Base-by-base conservation (phyloP, 371 early-diverging fungal genomes). In the Mucor irregularis region DNA sequence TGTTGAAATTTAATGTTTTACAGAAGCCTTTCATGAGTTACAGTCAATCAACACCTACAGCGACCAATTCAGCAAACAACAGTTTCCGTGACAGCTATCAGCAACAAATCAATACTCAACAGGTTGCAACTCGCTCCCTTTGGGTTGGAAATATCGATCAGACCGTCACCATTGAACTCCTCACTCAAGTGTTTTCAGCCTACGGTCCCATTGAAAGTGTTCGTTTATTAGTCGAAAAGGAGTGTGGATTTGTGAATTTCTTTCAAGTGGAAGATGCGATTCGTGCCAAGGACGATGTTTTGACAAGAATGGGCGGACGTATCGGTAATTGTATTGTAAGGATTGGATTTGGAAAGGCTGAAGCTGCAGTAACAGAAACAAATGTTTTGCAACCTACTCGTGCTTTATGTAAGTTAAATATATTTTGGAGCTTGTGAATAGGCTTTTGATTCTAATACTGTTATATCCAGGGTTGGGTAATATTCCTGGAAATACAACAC, bases 231-330 rank as follows among this genome's bases (percentile, higher is more conserved):
- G 87, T 92, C 6, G 98, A 98, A 61, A 94, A 94, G 69, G 96
- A 97, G 58, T 96, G 98, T 51, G 98, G 95, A 10, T 98, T 97
- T 70, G 87, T 98, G 59, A 98, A 95, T 64, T 97, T 89, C 62
- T 71, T 83, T 38, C 81, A 84, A 9, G 73, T 90, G 4, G 97
- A 96, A 50, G 94, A 96, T 68, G 97, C 97, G 16, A 65, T 92
- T 26, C 66, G 83, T 21, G 98, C 97, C 24, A 85, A 87, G 51
- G 93, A 93, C 43, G 91, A 90, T 52, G 90, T 98, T 76, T 86
- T 92, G 45, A 81, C 82, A 5, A 65, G 73, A 11, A 69, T 78
- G 47, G 93, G 92, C 4, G 90, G 90, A 5, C 80, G 89, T 3
- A 86, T 95, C 28, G 89, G 89, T 40, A 77, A 78, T 47, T 83